Evolutionary conservation across 352 stramenopile genomes (phyloP), one percentile per base, ranked within the genome.

Genomic region (Phytopythium litorale): DNA sequence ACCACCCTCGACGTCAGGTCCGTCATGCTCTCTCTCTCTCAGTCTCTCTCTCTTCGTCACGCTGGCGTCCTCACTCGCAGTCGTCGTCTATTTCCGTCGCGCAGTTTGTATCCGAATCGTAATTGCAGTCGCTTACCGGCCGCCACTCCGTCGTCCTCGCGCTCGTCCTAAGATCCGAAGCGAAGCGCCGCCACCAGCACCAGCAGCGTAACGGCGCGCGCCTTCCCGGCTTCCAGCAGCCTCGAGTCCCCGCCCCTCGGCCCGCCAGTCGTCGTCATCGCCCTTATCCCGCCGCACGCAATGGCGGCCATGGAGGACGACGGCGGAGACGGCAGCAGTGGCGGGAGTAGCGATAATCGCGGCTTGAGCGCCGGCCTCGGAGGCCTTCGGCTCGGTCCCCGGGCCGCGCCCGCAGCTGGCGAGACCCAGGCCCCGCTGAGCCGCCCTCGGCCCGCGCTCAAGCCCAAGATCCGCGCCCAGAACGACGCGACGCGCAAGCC

Each of bases 1-100:
- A 77, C 64, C 61, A 77, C 70, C 50, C 71, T 78, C 64, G 67
- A 78, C 67, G 65, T 78, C 46, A 64, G 69, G 71, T 78, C 63
- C 62, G 67, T 73, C 28, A 56, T 16, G 16, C 30, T 19, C 12
- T 48, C 33, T 7, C 37, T 9, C 18, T 40, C 7, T 42, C 9
- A 4, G 2, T 12, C 23, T 21, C 25, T 15, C 12, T 18, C 6
- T 13, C n/a, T 3, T 8, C 25, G 25, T 28, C n/a, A 33, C 16
- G 7, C 7, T 9, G 13, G 8, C 9, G 18, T 18, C 37, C 11
- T 52, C 11, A 46, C 38, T 38, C 16, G 42, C 56, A 2, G 2
- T 4, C 33, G 2, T 4, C 33, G n/a, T 54, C 46, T 55, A 40
- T 33, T 62, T 43, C 35, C 21, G 30, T 46, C n/a, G 38, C 18